Evolutionary conservation across 192 early-diverging fungal species (phyloP).

Genomic region (Umbelopsis ramanniana): DNA sequence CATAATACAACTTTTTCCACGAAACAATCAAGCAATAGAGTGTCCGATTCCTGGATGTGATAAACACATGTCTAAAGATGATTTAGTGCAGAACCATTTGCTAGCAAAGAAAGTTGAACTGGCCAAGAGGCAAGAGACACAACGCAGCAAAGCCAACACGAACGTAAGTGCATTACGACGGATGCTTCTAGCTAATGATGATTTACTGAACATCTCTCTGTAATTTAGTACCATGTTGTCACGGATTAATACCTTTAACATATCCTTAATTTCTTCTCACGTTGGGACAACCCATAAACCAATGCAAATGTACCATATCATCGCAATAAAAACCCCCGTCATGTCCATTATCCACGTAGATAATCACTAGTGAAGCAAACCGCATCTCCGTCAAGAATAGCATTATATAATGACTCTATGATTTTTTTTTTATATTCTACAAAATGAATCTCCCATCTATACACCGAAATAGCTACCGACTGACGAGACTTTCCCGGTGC

Average conservation of each 20-base stretch:
- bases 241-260: background rate
- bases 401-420: background rate
- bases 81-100: constrained; percentile 10
- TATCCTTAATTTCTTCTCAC: background rate
- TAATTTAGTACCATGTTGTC: constrained; percentile 5
- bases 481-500: background rate
- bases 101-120: constrained; percentile 27
- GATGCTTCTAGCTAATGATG: background rate
- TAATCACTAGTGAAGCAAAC: background rate
- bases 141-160: background rate
- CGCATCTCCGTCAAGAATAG: too few relatives aligned
- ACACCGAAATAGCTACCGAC: background rate
- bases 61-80: constrained; percentile 4
- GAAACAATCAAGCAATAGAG: background rate
- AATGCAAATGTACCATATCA: too few relatives aligned
- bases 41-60: constrained; percentile 40
- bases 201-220: too few relatives aligned
- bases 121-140: constrained; percentile 24
- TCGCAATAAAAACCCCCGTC: too few relatives aligned
- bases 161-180: background rate
- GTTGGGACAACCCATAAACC: background rate
- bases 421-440: constrained; percentile 20
- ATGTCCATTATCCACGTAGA: too few relatives aligned
- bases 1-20: constrained; percentile 19
- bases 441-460: constrained; percentile 7